Evolutionary conservation across 805 yeast genomes (phyloP), one percentile per base, ranked within the genome.

Genomic region (Monosporozyma solicola): DNA sequence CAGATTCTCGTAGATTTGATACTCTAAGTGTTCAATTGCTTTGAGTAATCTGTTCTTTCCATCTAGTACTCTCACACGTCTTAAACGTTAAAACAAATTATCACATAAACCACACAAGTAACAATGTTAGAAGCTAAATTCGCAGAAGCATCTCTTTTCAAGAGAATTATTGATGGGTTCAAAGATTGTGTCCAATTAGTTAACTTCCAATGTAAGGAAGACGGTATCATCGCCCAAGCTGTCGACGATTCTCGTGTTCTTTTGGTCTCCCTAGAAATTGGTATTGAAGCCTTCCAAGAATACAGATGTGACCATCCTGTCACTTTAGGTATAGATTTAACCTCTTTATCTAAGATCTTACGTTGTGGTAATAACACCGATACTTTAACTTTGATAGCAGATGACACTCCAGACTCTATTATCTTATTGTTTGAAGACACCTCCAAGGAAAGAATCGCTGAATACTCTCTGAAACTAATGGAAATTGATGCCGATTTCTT

Each of bases 211-310:
- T 94, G 97, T 75, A 82, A 95, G n/a, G 94, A 87, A 70, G 80
- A 83, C 57, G 99, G 99, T 60, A 85, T 94, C 64, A 85, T 95
- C 10, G 92, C 95, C 24, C 98, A 94, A 76, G 98, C 99, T 29
- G 94, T 94, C 61, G 99, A 94, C 72, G 95, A 90, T 68, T 90
- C 99, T 29, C 88, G 97, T 77, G 97, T 94, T 54, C 80, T 91
- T 58, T 79, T 94, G 59, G 96, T 92, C 43, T 86, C 96, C 22
- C 76, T 94, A 57, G 80, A 87, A 61, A 85, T 94, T 60, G 96
- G 95, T 54, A 82, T 84, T 57, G 91, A 87, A 56, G 91, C 96
- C 11, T 94, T 94, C 75, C 78, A 82, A 55, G 92, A 86, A 61
- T 94, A 87, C 77, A 85, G 99, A 78, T 91, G 98, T 73, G 99